Evolutionary conservation across 139 green algal species (phyloP), one percentile per base, ranked within the genome.

Genomic region (Coelastrella sp.): DNA sequence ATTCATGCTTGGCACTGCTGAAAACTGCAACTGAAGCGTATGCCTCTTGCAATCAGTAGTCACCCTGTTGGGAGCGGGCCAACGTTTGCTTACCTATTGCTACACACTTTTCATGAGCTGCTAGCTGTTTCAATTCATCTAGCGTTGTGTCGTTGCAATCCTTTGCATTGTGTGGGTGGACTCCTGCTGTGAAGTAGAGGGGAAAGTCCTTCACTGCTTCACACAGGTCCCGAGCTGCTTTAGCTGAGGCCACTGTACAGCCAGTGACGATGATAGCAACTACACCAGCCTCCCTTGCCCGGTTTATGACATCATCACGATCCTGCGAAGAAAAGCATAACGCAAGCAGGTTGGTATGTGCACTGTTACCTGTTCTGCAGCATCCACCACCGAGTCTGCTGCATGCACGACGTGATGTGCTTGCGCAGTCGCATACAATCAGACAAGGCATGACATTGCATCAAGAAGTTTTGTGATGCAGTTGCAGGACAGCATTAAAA

Each of bases 131-230:
- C 66, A 97, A 88, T 32, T 83, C 35, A 0, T 30, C 34, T 38
- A 95, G 27, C 0, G 92, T 97, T 25, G 2, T 4, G 0, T 69
- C 83, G 30, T 85, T 76, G 57, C 91, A 95, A 32, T 86, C 88
- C 91, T 96, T 97, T 9, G 94, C 94, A 30, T 93, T 89, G 86
- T 97, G 94, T 0, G 92, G 93, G 72, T 97, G 94, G 50, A 96
- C 92, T 3, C 94, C 94, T 3, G 92, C 91, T 5, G 94, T 96
- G 88, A 95, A 96, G 64, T 89, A 93, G 25, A 96, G 88, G 23
- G 85, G 80, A 37, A 68, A 88, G n/a, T 37, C 62, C 0, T 30
- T 32, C 13, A 32, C 59, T 2, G 82, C 27, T 1, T 91, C 88
- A 45, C 68, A 84, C 6, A 94, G 77, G 0, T 80, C 57, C 0